Evolutionary conservation across 495 filamentous ascomycete genomes (phyloP).

Genomic region (Niebla homalea): DNA sequence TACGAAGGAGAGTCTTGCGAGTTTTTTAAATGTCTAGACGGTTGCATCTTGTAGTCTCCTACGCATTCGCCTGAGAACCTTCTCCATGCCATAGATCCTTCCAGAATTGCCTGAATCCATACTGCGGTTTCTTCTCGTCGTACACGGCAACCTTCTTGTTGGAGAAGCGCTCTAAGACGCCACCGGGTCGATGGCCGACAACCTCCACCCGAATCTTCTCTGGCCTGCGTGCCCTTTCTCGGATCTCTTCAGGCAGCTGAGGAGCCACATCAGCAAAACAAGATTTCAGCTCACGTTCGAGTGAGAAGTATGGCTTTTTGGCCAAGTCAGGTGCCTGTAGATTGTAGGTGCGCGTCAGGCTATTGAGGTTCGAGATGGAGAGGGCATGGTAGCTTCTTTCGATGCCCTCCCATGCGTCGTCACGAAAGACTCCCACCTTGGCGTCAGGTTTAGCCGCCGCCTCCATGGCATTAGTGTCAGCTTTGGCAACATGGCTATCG

Average conservation of each 20-base stretch:
- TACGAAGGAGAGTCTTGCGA: not conserved
- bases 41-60: not conserved
- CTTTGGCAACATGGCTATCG: not conserved
- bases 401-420: conserved; percentile 41
- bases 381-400: conserved; percentile 70
- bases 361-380: conserved; percentile 66
- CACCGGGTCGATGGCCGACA: conserved; percentile 24
- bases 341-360: conserved; percentile 77
- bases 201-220: conserved; percentile 25
- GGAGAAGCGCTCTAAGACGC: conserved; percentile 39
- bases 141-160: conserved; percentile 45
- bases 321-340: conserved; percentile 83
- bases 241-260: conserved; percentile 54
- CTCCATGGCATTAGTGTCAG: not conserved
- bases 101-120: conserved; percentile 84
- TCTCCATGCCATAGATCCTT: conserved; percentile 55
- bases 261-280: conserved; percentile 85
- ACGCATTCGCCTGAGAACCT: conserved; percentile 6
- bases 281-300: conserved; percentile 66
- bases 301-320: conserved; percentile 82
- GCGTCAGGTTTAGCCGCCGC: not conserved
- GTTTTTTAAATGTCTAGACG: not conserved
- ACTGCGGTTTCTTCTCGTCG: conserved; percentile 58
- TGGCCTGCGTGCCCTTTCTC: conserved; percentile 47
- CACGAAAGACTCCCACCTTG: conserved; percentile 28